Base-by-base conservation (phyloP, 306 rosid species). In the Cicer cuneatum region DNA sequence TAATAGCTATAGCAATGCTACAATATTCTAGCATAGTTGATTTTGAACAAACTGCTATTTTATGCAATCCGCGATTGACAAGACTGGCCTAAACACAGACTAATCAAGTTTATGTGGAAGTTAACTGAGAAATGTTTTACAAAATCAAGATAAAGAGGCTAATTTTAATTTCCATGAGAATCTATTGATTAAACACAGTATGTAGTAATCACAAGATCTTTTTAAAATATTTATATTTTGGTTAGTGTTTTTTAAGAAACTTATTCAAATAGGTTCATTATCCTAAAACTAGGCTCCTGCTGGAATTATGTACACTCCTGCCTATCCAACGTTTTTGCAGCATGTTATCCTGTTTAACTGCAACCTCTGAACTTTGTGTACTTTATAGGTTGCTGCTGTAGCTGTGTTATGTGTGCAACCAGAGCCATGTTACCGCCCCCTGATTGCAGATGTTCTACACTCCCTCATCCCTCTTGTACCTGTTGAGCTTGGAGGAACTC, bases 381-480 rank as follows among this genome's bases (percentile, higher is more conserved):
- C 40, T 71, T n/a, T 72, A 66, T 76, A 95, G 99, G 98, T 92
- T 78, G 99, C 99, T 66, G 98, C 99, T 24, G 97, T 92, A 11
- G 98, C 98, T 0, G 96, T 90, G 82, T 71, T 92, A 29, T 95
- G 99, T n/a, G 97, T 95, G 72, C 99, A 92, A 81, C 96, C 97
- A 7, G 99, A 95, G 74, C 93, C 99, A 21, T 92, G 98, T 77
- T 92, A 92, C 76, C 97, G 99, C 10, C 99, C 99, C 0, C 77
- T 95, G 63, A 95, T 95, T 73, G 86, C 97, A 2, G 99, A 95
- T 77, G 98, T 95, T 80, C 77, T 95, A 37, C 99, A 92, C 83
- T 95, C 99, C 2, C 98, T 95, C 41, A 77, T 92, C 61, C 99
- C 99, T 79, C 96, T 95, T 29, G 92, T 95, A 29, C 97, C 97